Conservation (phyloP, 176 grass and related monocot genomes). For the Phyllostachys edulis region DNA sequence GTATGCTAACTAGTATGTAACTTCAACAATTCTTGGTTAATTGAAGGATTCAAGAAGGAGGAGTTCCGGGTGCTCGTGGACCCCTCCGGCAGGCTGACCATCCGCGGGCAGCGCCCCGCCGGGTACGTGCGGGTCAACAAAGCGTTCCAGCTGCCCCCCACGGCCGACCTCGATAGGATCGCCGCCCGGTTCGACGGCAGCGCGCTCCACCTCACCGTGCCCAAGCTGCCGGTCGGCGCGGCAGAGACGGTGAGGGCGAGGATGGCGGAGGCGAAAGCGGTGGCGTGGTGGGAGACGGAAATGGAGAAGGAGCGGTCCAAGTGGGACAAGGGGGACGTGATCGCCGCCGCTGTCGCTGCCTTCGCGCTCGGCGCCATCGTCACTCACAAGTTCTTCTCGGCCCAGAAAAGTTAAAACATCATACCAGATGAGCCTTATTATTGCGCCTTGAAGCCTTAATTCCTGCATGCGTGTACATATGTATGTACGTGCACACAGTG, state of each 20-base stretch:
- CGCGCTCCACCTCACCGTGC: constrained; percentile 44
- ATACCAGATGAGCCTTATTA: not conserved
- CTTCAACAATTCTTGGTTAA: not conserved
- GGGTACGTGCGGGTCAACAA: constrained; percentile 35
- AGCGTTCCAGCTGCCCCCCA: constrained; percentile 41
- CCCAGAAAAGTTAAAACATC: not conserved
- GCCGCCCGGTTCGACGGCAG: constrained; percentile 43
- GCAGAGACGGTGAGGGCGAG: not conserved
- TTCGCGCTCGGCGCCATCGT: constrained; percentile 57
- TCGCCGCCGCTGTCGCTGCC: constrained; percentile 40
- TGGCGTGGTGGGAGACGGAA: not conserved
- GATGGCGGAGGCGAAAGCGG: not conserved
- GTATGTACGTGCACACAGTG: not conserved
- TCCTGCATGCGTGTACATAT: not conserved
- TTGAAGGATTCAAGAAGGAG: constrained; percentile 56
- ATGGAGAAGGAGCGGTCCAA: not conserved
- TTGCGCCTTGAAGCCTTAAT: not conserved
- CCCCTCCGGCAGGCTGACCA: constrained; percentile 38
- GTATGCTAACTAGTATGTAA: not conserved
- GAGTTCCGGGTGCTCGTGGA: constrained; percentile 55
- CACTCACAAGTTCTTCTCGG: constrained; percentile 21
- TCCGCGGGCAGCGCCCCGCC: constrained; percentile 36
- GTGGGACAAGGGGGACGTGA: constrained; percentile 17
- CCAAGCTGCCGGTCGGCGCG: constrained; percentile 17
- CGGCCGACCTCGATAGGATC: constrained; percentile 42